These are phyloP conservation scores for Aspergillus awamori DNA, from an alignment of 2,329 filamentous ascomycete species.

Conservation along the genomic window DNA sequence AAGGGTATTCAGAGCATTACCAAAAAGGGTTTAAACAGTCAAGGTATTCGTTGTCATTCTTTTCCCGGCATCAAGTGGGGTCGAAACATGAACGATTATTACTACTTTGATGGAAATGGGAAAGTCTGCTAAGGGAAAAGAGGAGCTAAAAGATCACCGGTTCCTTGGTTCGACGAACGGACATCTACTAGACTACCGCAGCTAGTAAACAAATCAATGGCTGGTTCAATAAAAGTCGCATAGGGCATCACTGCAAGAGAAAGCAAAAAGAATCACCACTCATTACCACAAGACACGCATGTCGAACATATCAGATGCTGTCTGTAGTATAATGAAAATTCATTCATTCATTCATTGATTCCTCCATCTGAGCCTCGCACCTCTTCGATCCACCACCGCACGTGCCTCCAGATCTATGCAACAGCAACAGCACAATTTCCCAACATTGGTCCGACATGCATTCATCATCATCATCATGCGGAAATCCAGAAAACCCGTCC, in stretches of 20 bases:
- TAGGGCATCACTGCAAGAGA: background rate
- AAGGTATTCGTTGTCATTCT: conserved; percentile 21
- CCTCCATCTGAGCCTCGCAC: background rate
- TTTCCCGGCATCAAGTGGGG: conserved; percentile 19
- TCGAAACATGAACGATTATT: too few species aligned
- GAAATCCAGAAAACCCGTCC: background rate
- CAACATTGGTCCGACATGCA: background rate
- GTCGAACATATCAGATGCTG: too few species aligned
- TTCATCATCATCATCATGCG: conserved; percentile 5
- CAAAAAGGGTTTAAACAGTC: background rate
- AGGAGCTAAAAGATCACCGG: conserved; percentile 18
- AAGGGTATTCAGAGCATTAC: background rate
- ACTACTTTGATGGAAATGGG: too few species aligned
- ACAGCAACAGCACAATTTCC: background rate
- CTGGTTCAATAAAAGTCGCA: background rate
- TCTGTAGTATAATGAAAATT: background rate
- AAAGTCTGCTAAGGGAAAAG: conserved; percentile 1
- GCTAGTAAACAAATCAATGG: conserved; percentile 13
- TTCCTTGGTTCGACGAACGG: conserved; percentile 21
- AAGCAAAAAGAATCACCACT: background rate
- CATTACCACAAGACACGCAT: background rate
- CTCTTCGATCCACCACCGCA: background rate
- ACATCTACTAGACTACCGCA: background rate
- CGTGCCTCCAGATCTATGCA: conserved; percentile 5
- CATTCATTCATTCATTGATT: background rate